These are phyloP conservation scores for Galeopsis tetrahit DNA, from an alignment of 257 asterid genomes.

Conservation along the genomic window DNA sequence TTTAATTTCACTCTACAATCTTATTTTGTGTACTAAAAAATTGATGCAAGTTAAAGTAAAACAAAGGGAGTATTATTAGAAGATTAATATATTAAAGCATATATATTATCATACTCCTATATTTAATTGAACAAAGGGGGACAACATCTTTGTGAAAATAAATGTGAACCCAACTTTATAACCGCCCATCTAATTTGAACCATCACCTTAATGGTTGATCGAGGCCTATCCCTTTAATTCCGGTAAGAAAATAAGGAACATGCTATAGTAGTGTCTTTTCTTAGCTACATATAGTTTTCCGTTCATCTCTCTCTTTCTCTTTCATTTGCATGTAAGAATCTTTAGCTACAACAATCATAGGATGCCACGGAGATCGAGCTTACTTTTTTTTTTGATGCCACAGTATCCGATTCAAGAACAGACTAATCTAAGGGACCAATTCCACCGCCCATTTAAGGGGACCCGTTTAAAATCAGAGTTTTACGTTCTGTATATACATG, in stretches of 20 bases:
- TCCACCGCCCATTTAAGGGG: no score
- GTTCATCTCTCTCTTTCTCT: not conserved
- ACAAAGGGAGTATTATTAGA: not conserved
- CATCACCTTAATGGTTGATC: constrained; percentile 3
- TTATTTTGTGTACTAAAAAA: no score
- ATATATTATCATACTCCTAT: not conserved
- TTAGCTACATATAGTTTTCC: not conserved
- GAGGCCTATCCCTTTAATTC: not conserved
- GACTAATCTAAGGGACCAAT: no score
- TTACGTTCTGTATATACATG: no score
- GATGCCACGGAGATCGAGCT: not conserved
- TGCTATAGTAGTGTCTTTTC: constrained; percentile 9
- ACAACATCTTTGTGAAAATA: constrained; percentile 18
- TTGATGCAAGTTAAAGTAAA: no score
- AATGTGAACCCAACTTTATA: constrained; percentile 41
- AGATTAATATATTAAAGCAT: not conserved
- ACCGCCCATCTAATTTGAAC: constrained; percentile 33
- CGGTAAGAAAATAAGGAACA: not conserved
- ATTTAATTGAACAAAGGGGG: constrained; percentile 11
- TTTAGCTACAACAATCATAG: not conserved
- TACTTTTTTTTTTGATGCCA: no score
- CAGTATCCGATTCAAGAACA: no score
- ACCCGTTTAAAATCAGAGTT: no score
- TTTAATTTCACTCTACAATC: no score
- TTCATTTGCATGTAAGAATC: not conserved